phyloP scores from a whole-genome alignment of 2,329 filamentous ascomycete genomes.

The Alternaria postmessia region DNA sequence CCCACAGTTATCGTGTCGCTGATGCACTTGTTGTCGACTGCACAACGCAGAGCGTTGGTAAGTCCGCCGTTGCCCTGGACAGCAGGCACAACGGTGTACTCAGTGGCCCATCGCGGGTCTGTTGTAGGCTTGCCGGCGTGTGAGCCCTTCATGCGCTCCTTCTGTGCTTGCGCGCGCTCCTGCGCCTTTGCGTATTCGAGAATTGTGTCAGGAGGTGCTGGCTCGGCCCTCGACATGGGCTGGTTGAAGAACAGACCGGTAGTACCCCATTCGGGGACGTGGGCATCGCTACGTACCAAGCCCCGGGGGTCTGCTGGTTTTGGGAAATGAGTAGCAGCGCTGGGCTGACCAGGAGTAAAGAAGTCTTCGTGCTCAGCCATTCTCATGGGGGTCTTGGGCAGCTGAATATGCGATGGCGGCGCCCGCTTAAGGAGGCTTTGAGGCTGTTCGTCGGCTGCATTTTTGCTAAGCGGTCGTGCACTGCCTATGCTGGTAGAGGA shows the following conservation, averaged over 20 bases:
- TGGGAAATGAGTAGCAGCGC: conserved; percentile 62
- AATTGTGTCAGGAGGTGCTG: conserved; percentile 78
- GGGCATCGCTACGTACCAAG: conserved; percentile 75
- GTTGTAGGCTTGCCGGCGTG: conserved; percentile 40
- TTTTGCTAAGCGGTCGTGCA: conserved; percentile 9
- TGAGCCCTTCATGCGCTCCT: conserved; percentile 30
- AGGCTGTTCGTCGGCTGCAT: conserved; percentile 33
- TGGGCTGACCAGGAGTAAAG: conserved; percentile 55
- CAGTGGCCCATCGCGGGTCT: conserved; percentile 67
- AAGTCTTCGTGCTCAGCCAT: conserved; percentile 54
- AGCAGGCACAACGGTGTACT: conserved; percentile 83
- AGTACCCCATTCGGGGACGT: conserved; percentile 78
- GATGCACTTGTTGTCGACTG: conserved; percentile 72
- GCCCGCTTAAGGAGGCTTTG: conserved; percentile 53
- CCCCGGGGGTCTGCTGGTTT: conserved; percentile 58
- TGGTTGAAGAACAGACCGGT: conserved; percentile 72
- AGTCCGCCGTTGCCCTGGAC: conserved; percentile 94
- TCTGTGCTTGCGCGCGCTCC: conserved; percentile 45
- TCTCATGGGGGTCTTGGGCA: conserved; percentile 54
- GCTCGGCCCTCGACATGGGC: conserved; percentile 76
- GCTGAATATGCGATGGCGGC: conserved; percentile 32
- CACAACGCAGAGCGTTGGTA: conserved; percentile 84
- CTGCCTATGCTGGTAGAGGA: conserved; percentile 43
- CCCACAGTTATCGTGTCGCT: conserved; percentile 89
- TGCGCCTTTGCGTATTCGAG: conserved; percentile 69